Conservation (phyloP, 495 filamentous ascomycete genomes). For the Pyronema omphalodes region DNA sequence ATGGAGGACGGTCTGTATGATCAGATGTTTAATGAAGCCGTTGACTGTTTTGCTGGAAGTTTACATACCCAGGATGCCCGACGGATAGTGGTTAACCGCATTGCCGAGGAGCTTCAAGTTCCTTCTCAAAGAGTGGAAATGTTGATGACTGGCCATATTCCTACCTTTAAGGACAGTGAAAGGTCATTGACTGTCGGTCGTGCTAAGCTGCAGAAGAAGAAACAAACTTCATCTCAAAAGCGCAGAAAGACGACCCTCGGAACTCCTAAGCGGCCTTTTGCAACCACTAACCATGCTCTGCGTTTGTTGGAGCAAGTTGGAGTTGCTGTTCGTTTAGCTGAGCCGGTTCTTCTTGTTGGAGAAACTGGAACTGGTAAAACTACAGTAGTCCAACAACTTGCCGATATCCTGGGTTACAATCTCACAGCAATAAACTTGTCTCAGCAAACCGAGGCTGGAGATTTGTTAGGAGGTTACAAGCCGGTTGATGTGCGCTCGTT, state of each 20-base stretch:
- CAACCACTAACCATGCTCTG: constrained; percentile 52
- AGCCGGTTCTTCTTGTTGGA: constrained; percentile 83
- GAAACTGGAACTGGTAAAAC: constrained; percentile 99
- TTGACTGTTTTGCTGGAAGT: constrained; percentile 72
- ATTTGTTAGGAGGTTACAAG: constrained; percentile 89
- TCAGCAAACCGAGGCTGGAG: constrained; percentile 88
- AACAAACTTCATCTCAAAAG: constrained; percentile 13
- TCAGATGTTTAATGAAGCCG: constrained; percentile 73
- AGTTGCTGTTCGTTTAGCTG: constrained; percentile 58
- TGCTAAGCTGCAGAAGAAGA: constrained; percentile 35
- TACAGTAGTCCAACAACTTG: constrained; percentile 80
- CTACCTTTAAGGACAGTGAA: constrained; percentile 40
- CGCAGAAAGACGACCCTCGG: constrained; percentile 28
- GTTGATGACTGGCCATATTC: constrained; percentile 48
- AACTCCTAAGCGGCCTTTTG: constrained; percentile 38
- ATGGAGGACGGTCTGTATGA: constrained; percentile 55
- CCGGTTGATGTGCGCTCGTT: constrained; percentile 78
- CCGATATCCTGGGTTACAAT: constrained; percentile 59
- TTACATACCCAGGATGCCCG: constrained; percentile 48
- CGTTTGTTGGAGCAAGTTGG: constrained; percentile 69
- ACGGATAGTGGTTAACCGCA: constrained; percentile 39
- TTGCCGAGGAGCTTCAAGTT: constrained; percentile 72
- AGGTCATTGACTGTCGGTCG: constrained; percentile 48
- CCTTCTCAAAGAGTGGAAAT: constrained; percentile 58
- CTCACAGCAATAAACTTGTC: constrained; percentile 85